Evolutionary conservation across 169 alveolate species (phyloP).

Genomic region (Plasmodium billcollinsi): DNA sequence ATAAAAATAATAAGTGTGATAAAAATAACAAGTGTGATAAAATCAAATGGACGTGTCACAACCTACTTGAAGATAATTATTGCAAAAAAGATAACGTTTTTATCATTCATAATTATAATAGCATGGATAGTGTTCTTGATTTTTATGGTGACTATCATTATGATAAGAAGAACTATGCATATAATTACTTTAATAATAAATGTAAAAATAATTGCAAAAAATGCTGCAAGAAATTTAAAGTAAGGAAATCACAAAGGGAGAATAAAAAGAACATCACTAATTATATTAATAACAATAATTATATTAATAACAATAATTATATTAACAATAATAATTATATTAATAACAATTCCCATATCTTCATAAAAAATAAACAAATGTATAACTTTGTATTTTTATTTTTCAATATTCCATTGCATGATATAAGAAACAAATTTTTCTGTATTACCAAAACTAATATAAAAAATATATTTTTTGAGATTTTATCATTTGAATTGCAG

Average conservation of each 20-base stretch:
- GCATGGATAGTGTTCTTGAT: too few relatives aligned
- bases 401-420: constrained; percentile 18
- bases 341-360: not conserved
- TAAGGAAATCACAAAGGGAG: not conserved
- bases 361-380: not conserved
- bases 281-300: not conserved
- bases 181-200: not conserved
- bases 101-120: too few relatives aligned
- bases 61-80: too few relatives aligned
- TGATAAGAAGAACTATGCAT: too few relatives aligned
- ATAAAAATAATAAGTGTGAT: too few relatives aligned
- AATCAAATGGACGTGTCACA: too few relatives aligned
- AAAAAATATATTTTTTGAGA: constrained; percentile 41
- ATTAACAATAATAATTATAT: not conserved
- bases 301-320: not conserved
- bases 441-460: constrained; percentile 20
- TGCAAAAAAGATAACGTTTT: too few relatives aligned
- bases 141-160: too few relatives aligned
- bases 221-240: not conserved
- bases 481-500: constrained; percentile 28
- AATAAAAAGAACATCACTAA: not conserved
- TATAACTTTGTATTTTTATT: constrained; percentile 7
- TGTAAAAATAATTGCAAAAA: not conserved
- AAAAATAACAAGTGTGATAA: too few relatives aligned
- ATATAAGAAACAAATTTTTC: not conserved